Base-by-base conservation (phyloP, 352 stramenopile genomes). In the Pythium sp. region DNA sequence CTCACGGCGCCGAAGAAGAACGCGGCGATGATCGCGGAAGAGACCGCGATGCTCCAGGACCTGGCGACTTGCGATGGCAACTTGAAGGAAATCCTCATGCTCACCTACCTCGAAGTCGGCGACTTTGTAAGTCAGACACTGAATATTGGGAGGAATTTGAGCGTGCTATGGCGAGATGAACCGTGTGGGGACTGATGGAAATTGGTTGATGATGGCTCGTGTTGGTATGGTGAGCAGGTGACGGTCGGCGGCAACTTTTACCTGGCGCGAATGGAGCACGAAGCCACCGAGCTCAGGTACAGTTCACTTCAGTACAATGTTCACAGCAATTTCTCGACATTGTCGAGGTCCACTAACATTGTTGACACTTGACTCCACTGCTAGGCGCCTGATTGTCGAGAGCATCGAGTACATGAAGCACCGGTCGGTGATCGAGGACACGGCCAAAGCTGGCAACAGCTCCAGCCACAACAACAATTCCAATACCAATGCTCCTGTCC, bases 41-140 rank as follows among this genome's bases (percentile, higher is more conserved):
- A 91, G 58, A 74, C 68, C 1, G 72, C 74, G 38, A 71, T 91
- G 62, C 62, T 93, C 2, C 73, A 87, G 57, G 81, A 85, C 14
- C 67, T 93, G 9, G 68, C 69, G 0, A 66, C 54, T 6, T 80
- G 55, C 26, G 80, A 67, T 46, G 74, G 60, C 26, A 71, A 74
- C 47, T 55, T 77, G 34, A 91, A 78, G 69, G 79, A 93, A 54
- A 76, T 78, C 14, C 62, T 93, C 4, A n/a, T 84, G 53, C 72
- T 93, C 24, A 81, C 81, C 8, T 87, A 91, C 69, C 67, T 82
- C n/a, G 76, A 92, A 76, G 82, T 92, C 11, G 80, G 81, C n/a
- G 85, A 93, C 61, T 93, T 92, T 72, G 79, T 89, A 49, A 49
- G 41, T 49, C 38, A n/a, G 18, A n/a, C 3, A 49, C 41, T 49